Evolutionary conservation across 1,284 basidiomycete genomes (phyloP).

Genomic region (Termitomyces sp.): DNA sequence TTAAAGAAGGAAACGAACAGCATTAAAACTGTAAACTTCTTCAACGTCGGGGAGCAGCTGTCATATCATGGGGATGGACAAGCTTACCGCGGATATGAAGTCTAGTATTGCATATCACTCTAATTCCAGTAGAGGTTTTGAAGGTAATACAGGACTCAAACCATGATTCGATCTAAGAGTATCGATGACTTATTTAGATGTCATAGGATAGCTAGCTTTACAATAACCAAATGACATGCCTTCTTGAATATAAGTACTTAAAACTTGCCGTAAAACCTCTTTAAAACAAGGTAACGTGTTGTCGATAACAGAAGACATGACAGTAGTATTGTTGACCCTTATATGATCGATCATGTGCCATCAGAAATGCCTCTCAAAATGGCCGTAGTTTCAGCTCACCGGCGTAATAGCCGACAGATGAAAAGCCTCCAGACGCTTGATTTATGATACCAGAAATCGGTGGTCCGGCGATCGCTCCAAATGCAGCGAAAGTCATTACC

Average conservation of each 20-base stretch:
- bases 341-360: neutral
- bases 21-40: neutral
- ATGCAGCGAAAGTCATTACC: conserved; percentile 44
- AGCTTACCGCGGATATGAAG: neutral
- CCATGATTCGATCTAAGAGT: no score
- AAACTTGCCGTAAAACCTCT: conserved; percentile 24
- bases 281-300: conserved; percentile 24
- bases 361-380: neutral
- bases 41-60: no score
- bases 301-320: conserved; percentile 25
- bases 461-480: conserved; percentile 47
- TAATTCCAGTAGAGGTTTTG: no score
- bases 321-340: conserved; percentile 26
- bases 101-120: no score
- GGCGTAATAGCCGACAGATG: conserved; percentile 48
- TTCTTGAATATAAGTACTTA: conserved; percentile 5
- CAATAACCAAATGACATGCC: neutral
- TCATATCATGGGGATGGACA: no score
- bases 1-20: no score
- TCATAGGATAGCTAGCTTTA: neutral
- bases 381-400: conserved; percentile 27
- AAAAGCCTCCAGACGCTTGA: conserved; percentile 36
- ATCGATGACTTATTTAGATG: no score
- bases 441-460: conserved; percentile 57
- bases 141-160: no score